phyloP scores from a whole-genome alignment of 73 alveolate genomes.

The Effrenium voratum region DNA sequence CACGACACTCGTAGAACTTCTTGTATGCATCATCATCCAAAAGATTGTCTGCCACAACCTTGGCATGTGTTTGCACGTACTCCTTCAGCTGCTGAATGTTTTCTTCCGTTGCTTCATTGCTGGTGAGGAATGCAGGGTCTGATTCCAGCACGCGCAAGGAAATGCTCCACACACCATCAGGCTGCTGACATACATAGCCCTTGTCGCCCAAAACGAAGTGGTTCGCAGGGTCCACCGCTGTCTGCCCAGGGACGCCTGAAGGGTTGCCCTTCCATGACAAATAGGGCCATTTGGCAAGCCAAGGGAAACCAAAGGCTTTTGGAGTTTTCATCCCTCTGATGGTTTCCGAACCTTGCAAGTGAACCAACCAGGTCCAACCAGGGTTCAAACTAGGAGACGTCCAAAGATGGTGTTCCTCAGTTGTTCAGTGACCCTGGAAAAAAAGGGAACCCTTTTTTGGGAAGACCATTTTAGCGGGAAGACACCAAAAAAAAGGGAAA shows the following conservation, averaged over 20 bases:
- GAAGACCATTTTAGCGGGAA: too few relatives aligned
- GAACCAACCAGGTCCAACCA: too few relatives aligned
- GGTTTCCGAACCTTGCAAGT: too few relatives aligned
- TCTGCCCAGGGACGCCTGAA: neutral
- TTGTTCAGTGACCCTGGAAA: too few relatives aligned
- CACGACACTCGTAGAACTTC: neutral
- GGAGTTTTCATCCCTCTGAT: too few relatives aligned
- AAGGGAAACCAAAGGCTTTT: too few relatives aligned
- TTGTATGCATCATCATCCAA: slow-evolving; percentile 4
- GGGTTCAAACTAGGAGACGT: too few relatives aligned
- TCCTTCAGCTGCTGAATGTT: slow-evolving; percentile 21
- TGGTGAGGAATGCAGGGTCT: neutral
- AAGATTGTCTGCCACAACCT: slow-evolving; percentile 15
- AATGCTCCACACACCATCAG: slow-evolving; percentile 19
- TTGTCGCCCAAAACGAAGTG: slow-evolving; percentile 18
- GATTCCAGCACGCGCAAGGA: slow-evolving; percentile 3
- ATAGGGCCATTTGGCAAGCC: too few relatives aligned
- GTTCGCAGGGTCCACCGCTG: neutral
- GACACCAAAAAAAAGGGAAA: too few relatives aligned
- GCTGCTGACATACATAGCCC: slow-evolving; percentile 9
- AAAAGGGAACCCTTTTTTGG: too few relatives aligned
- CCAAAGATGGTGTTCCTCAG: too few relatives aligned
- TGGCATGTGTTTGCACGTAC: slow-evolving; percentile 21
- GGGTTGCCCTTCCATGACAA: too few relatives aligned
- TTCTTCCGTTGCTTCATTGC: neutral